Conservation (phyloP, 2,329 filamentous ascomycete species). For the Monosporascus sp. region DNA sequence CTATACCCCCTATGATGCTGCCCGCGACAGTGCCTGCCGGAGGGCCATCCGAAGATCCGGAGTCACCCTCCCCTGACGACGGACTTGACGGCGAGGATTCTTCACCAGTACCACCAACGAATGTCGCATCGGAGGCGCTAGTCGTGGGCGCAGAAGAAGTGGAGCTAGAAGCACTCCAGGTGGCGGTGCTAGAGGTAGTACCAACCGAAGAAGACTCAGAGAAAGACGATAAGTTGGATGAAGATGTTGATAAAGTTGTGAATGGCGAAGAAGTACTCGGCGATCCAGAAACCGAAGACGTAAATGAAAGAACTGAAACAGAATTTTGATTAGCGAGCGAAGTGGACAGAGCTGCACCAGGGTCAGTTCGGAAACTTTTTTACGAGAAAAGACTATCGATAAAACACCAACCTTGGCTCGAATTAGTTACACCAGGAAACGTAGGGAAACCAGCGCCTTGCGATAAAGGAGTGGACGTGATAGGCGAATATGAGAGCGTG, state of each 20-base stretch:
- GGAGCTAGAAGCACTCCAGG: constrained; percentile 3
- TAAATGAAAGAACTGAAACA: constrained; percentile 17
- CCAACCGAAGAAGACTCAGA: constrained; percentile 6
- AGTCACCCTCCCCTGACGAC: constrained; percentile 11
- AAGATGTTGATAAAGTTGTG: constrained; percentile 3
- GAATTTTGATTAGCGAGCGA: constrained; percentile 14
- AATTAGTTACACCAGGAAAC: constrained; percentile 22
- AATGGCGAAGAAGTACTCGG: neutral
- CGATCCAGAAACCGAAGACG: constrained; percentile 6
- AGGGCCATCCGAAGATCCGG: constrained; percentile 15
- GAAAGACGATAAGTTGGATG: constrained; percentile 6
- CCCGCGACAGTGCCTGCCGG: constrained; percentile 42
- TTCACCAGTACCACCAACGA: constrained; percentile 16
- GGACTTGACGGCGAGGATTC: constrained; percentile 20
- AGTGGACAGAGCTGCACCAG: constrained; percentile 12
- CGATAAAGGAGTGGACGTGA: constrained; percentile 28
- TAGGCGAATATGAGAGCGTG: constrained; percentile 25
- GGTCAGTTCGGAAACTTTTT: constrained; percentile 2
- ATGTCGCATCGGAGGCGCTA: constrained; percentile 11
- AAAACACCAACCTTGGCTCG: constrained; percentile 16
- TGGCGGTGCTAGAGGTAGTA: constrained; percentile 10
- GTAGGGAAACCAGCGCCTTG: constrained; percentile 22
- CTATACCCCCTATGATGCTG: constrained; percentile 52
- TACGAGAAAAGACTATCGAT: neutral
- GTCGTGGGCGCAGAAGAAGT: constrained; percentile 8